These are phyloP conservation scores for Iberis amara DNA, from an alignment of 441 rosid species.

Conservation along the genomic window DNA sequence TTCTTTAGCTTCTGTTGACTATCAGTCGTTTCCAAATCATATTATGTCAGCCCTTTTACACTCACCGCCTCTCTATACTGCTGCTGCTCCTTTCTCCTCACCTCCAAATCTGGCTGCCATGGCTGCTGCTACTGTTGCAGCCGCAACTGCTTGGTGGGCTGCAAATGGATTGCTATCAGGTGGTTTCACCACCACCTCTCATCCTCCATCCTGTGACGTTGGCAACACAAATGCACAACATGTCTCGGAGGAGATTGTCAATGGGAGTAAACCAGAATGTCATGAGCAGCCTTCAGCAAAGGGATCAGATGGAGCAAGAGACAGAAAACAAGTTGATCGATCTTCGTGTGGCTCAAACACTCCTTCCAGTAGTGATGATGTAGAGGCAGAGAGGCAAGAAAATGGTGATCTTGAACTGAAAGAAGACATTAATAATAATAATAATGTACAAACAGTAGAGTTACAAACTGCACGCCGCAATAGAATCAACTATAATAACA, in stretches of 20 bases:
- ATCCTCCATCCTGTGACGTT: slow-evolving; percentile 40
- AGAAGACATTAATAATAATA: slow-evolving; percentile 42
- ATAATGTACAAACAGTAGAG: slow-evolving; percentile 34
- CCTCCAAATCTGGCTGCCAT: slow-evolving; percentile 62
- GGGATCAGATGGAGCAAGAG: slow-evolving; percentile 44
- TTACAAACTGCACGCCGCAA: slow-evolving; percentile 43
- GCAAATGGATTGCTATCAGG: slow-evolving; percentile 73
- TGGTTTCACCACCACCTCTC: slow-evolving; percentile 36
- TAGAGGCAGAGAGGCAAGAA: slow-evolving; percentile 62
- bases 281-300: slow-evolving; percentile 34
- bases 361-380: slow-evolving; percentile 60
- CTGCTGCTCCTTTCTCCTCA: slow-evolving; percentile 26
- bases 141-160: slow-evolving; percentile 93
- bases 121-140: slow-evolving; percentile 83
- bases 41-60: slow-evolving; percentile 30
- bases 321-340: slow-evolving; percentile 64
- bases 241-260: slow-evolving; percentile 39
- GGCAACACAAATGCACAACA: slow-evolving; percentile 32
- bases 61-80: slow-evolving; percentile 29
- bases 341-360: slow-evolving; percentile 90
- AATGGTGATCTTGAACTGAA: slow-evolving; percentile 36
- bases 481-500: slow-evolving; percentile 39
- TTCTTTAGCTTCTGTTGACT: slow-evolving; percentile 30
- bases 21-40: slow-evolving; percentile 25
- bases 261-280: slow-evolving; percentile 33